phyloP scores from a whole-genome alignment of 2,329 filamentous ascomycete genomes.

The Botryosphaeria dothidea region DNA sequence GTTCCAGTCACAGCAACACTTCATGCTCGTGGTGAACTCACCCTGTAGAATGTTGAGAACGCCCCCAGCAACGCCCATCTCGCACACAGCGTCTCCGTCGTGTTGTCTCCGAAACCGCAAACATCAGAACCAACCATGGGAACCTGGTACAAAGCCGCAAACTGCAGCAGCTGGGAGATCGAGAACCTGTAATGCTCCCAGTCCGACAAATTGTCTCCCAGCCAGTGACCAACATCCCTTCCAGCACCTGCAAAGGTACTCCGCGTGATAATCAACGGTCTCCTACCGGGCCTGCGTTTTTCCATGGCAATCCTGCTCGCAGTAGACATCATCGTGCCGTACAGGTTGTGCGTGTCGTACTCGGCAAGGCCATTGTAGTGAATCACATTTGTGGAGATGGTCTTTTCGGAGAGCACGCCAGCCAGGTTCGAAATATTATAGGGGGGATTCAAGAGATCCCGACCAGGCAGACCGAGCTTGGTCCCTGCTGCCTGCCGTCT shows the following conservation, averaged over 20 bases:
- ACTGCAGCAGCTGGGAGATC: slow-evolving; percentile 47
- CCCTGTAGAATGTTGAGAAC: slow-evolving; percentile 72
- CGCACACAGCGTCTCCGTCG: slow-evolving; percentile 68
- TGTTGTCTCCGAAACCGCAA: slow-evolving; percentile 71
- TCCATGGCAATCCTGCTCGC: slow-evolving; percentile 67
- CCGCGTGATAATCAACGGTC: slow-evolving; percentile 73
- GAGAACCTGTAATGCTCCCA: slow-evolving; percentile 49
- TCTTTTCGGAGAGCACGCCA: slow-evolving; percentile 43
- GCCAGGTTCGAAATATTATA: slow-evolving; percentile 67
- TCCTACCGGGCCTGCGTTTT: slow-evolving; percentile 60
- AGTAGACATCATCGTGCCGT: slow-evolving; percentile 73
- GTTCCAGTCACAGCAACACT: neutral
- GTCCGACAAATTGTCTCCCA: slow-evolving; percentile 55
- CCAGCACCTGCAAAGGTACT: slow-evolving; percentile 76
- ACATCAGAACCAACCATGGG: slow-evolving; percentile 62
- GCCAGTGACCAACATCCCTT: slow-evolving; percentile 59
- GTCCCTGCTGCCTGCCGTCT: slow-evolving; percentile 39
- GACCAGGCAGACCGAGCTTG: slow-evolving; percentile 60
- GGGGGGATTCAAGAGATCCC: slow-evolving; percentile 64
- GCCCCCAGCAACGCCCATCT: slow-evolving; percentile 75
- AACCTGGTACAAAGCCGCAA: slow-evolving; percentile 49
- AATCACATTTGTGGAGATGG: slow-evolving; percentile 66
- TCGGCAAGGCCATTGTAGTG: slow-evolving; percentile 67
- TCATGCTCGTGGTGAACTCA: neutral
- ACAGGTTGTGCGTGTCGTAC: slow-evolving; percentile 78